phyloP scores from a whole-genome alignment of 345 rosid species.

The Sisymbrium altissimum region DNA sequence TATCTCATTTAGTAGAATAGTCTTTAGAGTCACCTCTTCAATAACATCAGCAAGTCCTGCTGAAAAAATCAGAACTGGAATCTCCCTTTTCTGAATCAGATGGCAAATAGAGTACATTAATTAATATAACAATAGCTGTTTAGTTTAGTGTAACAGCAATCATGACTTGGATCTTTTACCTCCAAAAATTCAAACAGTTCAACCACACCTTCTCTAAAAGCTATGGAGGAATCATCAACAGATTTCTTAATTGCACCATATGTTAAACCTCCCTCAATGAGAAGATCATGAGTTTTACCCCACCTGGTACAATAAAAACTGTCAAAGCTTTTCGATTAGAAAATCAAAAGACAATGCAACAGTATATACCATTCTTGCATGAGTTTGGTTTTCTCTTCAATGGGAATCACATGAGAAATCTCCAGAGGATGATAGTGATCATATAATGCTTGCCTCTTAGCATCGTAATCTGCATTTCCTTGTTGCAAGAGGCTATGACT shows the following conservation, averaged over 20 bases:
- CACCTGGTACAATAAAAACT: conserved; percentile 50
- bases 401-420: conserved; percentile 58
- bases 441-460: conserved; percentile 63
- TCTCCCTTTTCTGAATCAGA: conserved; percentile 57
- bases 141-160: not conserved
- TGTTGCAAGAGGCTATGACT: conserved; percentile 87
- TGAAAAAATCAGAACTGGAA: conserved; percentile 83
- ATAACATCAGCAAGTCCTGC: conserved; percentile 97
- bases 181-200: conserved; percentile 73
- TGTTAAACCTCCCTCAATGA: conserved; percentile 84
- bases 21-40: conserved; percentile 64
- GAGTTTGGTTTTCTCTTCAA: conserved; percentile 80
- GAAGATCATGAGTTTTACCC: conserved; percentile 79
- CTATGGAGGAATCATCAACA: conserved; percentile 55
- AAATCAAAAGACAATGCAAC: not conserved
- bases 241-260: conserved; percentile 70
- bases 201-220: conserved; percentile 79
- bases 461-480: conserved; percentile 66
- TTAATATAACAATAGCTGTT: not conserved
- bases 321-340: not conserved
- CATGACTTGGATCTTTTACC: conserved; percentile 43
- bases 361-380: conserved; percentile 99
- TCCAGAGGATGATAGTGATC: conserved; percentile 79
- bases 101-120: too few species aligned
- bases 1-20: not conserved